phyloP scores from a whole-genome alignment of 768 basidiomycete genomes.

The Austroboletus festivus region DNA sequence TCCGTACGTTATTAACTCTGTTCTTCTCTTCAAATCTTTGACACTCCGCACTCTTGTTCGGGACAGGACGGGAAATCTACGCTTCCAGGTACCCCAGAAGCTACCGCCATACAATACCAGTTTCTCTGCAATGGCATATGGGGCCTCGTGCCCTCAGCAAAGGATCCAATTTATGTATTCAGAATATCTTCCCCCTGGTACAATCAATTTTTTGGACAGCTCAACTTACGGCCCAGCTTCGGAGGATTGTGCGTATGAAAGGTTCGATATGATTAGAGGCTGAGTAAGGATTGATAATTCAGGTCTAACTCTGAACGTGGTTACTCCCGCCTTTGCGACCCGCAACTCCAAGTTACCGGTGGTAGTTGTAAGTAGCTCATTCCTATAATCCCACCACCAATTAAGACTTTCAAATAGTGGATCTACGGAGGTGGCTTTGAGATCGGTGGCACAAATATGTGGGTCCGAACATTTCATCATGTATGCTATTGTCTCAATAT shows the following conservation, averaged over 20 bases:
- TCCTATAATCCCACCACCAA: not conserved
- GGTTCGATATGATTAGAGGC: not conserved
- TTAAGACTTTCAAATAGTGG: slow-evolving; percentile 20
- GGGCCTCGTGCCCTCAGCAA: slow-evolving; percentile 11
- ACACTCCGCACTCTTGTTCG: too few relatives aligned
- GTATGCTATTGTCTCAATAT: not conserved
- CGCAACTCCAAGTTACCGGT: slow-evolving; percentile 48
- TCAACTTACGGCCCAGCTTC: slow-evolving; percentile 28
- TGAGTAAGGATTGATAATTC: not conserved
- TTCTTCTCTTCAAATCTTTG: too few relatives aligned
- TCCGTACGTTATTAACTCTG: slow-evolving; percentile 35
- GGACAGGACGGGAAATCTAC: slow-evolving; percentile 23
- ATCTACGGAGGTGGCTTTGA: slow-evolving; percentile 37
- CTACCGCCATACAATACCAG: not conserved
- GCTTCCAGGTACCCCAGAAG: not conserved
- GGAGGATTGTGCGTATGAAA: slow-evolving; percentile 46
- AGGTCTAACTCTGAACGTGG: slow-evolving; percentile 53
- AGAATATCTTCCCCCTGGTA: slow-evolving; percentile 15
- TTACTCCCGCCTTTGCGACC: slow-evolving; percentile 41
- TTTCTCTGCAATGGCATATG: not conserved
- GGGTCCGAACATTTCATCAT: not conserved
- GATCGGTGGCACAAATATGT: slow-evolving; percentile 20
- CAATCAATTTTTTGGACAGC: slow-evolving; percentile 22
- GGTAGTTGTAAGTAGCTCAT: slow-evolving; percentile 40
- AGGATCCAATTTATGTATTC: not conserved